Evolutionary conservation across 2,329 filamentous ascomycete species (phyloP), one percentile per base, ranked within the genome.

Genomic region (Paecilomyces dactylethromorphus): DNA sequence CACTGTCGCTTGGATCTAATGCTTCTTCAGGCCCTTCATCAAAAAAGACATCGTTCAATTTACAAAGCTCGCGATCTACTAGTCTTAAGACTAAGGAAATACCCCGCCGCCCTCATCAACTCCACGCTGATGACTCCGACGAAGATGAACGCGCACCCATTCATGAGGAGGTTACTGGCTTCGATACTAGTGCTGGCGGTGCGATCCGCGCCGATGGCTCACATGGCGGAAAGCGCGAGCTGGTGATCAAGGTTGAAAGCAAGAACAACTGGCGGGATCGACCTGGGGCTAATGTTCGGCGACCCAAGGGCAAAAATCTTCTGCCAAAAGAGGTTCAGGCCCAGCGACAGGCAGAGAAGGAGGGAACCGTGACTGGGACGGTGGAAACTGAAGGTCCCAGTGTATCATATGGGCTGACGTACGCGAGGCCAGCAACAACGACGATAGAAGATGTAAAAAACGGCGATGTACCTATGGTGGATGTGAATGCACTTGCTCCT

Each of bases 171-270:
- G 82, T 85, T 24, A 79, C 80, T 5, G 82, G 82, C 29, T 86
- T 84, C 67, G 82, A 85, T 68, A 74, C 74, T 2, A 69, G 65
- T 45, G 74, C 74, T 1, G 76, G 76, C 21, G 72, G 67, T 22
- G 74, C 71, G 2, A 74, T 78, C 49, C 65, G 69, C 3, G 68
- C 65, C 73, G 59, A 84, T 76, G 54, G 62, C 21, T 61, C 66
- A 7, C 62, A 75, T 62, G 62, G 78, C 68, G 66, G 79, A 78
- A 74, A 75, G 45, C 80, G 88, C 68, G 85, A 88, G 64, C 84
- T 92, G 78, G 91, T 93, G 69, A 85, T 85, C 32, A 87, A 90
- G 69, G 89, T 92, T 61, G 89, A 91, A 75, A 90, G 87, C 68
- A 87, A 84, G 70, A 97, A 97, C 72, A 94, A 97, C 79, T 87